These are phyloP conservation scores for Miscanthus lutarioriparius DNA, from an alignment of 176 grass and related monocot species.

Conservation along the genomic window DNA sequence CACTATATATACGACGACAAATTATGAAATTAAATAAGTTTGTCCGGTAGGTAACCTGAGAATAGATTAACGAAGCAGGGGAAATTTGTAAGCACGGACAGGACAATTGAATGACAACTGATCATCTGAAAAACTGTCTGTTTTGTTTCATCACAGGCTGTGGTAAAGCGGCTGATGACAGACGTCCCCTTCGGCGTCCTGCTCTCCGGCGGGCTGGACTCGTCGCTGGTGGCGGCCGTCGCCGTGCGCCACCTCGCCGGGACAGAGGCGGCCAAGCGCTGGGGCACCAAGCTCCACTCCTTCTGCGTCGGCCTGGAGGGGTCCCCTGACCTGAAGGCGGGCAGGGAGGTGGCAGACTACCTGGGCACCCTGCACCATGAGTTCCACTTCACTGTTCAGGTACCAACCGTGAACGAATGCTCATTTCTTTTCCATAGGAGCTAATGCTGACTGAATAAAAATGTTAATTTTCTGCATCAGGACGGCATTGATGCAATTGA, in stretches of 20 bases:
- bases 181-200: slow-evolving; percentile 88
- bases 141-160: too few relatives aligned
- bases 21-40: too few relatives aligned
- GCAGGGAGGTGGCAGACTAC: slow-evolving; percentile 72
- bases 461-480: slow-evolving; percentile 2
- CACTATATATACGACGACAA: too few relatives aligned
- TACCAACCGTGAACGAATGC: too few relatives aligned
- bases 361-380: slow-evolving; percentile 80
- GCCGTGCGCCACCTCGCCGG: slow-evolving; percentile 61
- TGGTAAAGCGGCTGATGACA: slow-evolving; percentile 89
- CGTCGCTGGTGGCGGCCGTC: slow-evolving; percentile 73
- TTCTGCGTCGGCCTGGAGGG: slow-evolving; percentile 81
- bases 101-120: too few relatives aligned
- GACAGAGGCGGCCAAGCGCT: slow-evolving; percentile 62
- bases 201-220: slow-evolving; percentile 83
- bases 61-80: too few relatives aligned
- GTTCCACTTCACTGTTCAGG: slow-evolving; percentile 68
- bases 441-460: too few relatives aligned
- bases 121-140: too few relatives aligned
- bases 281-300: slow-evolving; percentile 72
- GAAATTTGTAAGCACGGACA: too few relatives aligned
- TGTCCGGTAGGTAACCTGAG: too few relatives aligned
- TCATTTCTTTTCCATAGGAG: too few relatives aligned
- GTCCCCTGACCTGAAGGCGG: slow-evolving; percentile 77
- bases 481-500: slow-evolving; percentile 77